phyloP scores from a whole-genome alignment of 2,329 filamentous ascomycete species.

The Hirsutella rhossiliensis region DNA sequence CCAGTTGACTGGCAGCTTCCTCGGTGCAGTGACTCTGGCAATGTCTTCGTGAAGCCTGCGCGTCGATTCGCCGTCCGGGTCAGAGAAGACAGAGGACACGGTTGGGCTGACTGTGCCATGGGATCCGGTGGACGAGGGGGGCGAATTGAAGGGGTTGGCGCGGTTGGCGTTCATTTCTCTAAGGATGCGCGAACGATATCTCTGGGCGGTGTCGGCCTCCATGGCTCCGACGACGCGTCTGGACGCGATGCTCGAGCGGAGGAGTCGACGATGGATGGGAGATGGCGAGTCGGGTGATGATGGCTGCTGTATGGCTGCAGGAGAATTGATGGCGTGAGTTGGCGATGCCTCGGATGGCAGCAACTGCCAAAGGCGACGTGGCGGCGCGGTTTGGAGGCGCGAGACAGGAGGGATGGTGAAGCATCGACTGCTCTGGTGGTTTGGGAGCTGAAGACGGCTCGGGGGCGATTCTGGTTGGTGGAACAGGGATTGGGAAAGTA shows the following conservation, averaged over 20 bases:
- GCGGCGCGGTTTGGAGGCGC: neutral
- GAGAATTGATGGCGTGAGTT: neutral
- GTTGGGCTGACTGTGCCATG: conserved; percentile 45
- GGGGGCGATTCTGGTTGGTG: neutral
- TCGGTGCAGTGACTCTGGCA: conserved; percentile 26
- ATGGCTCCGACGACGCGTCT: conserved; percentile 16
- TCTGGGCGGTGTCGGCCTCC: conserved; percentile 27
- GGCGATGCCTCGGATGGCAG: neutral
- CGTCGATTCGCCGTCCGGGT: conserved; percentile 41
- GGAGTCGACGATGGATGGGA: neutral
- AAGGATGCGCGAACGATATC: conserved; percentile 35
- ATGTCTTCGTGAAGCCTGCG: conserved; percentile 37
- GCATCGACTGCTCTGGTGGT: neutral
- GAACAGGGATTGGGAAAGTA: neutral
- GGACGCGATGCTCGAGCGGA: conserved; percentile 1
- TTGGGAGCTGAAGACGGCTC: neutral
- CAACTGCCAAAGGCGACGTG: neutral
- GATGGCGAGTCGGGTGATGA: neutral
- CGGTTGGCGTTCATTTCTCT: conserved; percentile 40
- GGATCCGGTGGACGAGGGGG: conserved; percentile 44
- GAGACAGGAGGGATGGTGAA: neutral
- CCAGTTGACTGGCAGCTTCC: conserved; percentile 29
- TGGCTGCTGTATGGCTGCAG: neutral
- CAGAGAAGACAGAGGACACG: conserved; percentile 38
- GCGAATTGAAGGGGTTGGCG: conserved; percentile 46